Percentiles rank a stretch among this genome's conserved stretches.
phyloP scores from a whole-genome alignment of 306 rosid genomes.

The Alnus glutinosa region DNA sequence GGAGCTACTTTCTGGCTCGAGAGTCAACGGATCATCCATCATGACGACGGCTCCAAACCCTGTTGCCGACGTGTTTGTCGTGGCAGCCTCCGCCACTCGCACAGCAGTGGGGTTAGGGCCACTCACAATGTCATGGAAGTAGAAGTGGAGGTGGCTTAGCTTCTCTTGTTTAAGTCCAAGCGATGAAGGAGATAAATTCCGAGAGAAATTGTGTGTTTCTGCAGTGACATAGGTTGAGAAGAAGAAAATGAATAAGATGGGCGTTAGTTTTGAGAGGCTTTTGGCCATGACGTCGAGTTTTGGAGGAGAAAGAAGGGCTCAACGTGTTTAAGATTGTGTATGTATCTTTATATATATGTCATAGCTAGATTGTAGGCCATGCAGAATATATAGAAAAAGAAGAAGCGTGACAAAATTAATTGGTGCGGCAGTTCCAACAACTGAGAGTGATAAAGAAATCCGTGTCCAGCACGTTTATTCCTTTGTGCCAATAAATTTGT shows the following conservation, averaged over 20 bases:
- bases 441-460: background rate
- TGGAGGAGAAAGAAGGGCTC: background rate
- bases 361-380: background rate
- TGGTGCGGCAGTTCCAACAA: background rate
- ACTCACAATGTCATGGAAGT: constrained; percentile 54
- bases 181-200: constrained; percentile 16
- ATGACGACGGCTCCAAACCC: constrained; percentile 35
- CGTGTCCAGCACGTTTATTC: too few species aligned
- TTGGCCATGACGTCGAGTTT: constrained; percentile 22
- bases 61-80: constrained; percentile 38
- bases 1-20: constrained; percentile 36
- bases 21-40: constrained; percentile 49
- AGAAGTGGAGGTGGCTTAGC: constrained; percentile 65
- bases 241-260: constrained; percentile 12
- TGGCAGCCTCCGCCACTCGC: constrained; percentile 36
- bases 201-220: constrained; percentile 21
- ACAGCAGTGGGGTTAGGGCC: constrained; percentile 45
- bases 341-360: background rate
- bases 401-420: background rate
- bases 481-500: background rate
- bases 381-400: too few species aligned
- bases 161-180: constrained; percentile 43
- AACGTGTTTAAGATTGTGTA: background rate
- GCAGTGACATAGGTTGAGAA: background rate
- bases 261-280: background rate